A percentile compares a stretch with the other conserved stretches of the same genome.
phyloP scores from a whole-genome alignment of 2,329 filamentous ascomycete species.

The Cladophialophora carrionii region DNA sequence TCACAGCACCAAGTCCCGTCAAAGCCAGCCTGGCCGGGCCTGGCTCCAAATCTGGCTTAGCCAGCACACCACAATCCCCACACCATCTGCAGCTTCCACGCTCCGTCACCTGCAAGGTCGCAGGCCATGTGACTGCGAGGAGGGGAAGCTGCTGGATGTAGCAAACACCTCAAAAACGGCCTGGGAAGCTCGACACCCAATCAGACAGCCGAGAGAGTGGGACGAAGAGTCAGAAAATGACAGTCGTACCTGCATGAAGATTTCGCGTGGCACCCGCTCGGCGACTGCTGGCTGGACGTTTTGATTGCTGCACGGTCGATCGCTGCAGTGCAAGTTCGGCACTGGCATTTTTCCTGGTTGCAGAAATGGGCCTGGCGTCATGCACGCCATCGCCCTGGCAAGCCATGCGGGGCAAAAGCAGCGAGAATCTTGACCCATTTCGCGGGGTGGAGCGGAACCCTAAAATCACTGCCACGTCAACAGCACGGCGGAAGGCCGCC shows the following conservation, averaged over 20 bases:
- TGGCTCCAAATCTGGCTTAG: constrained; percentile 30
- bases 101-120: constrained; percentile 32
- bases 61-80: constrained; percentile 29
- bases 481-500: constrained; percentile 32
- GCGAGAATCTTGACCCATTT: constrained; percentile 38
- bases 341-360: constrained; percentile 29
- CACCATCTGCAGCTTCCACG: constrained; percentile 33
- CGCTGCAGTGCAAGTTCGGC: constrained; percentile 36
- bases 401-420: constrained; percentile 42
- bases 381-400: constrained; percentile 34
- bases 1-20: constrained; percentile 11
- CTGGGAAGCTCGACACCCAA: constrained; percentile 26
- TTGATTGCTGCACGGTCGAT: constrained; percentile 37
- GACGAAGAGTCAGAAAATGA: constrained; percentile 32
- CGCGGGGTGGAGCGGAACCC: constrained; percentile 43
- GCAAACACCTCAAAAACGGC: constrained; percentile 14
- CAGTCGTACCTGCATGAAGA: constrained; percentile 32
- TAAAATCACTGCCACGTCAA: constrained; percentile 35
- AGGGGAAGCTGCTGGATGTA: constrained; percentile 18
- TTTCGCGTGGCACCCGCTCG: constrained; percentile 29
- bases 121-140: constrained; percentile 32
- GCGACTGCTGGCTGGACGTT: constrained; percentile 20
- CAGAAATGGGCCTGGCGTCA: constrained; percentile 36
- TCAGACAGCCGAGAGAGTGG: constrained; percentile 23
- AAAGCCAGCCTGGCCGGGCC: constrained; percentile 6